Base-by-base conservation (phyloP, 192 early-diverging fungal genomes). In the Linnemannia zychae region DNA sequence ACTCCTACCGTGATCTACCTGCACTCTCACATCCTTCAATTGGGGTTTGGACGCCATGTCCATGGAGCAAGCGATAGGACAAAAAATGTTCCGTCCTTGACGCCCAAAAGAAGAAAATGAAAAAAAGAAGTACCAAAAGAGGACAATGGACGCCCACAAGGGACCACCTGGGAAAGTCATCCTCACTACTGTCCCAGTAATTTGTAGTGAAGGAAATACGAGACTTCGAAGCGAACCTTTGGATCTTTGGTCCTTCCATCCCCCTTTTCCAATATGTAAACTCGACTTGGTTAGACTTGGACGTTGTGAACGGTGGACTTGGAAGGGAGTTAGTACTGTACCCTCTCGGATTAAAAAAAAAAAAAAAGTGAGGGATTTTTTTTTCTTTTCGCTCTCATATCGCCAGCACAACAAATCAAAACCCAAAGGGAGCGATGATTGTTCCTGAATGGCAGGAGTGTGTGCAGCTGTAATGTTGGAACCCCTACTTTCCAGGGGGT, bases 61-160 rank as follows among this genome's bases (percentile, higher is more conserved):
- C 40, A 44, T 44, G 3, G 40, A 44, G 9, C 40, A 44, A 44
- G 4, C 40, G 40, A 44, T 44, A 24, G 57, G 57, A 63, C 57
- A 63, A 63, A 63, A 63, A 63, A 63, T 63, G 24, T 63, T 63
- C 57, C 57, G 57, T 44, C 9, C 13, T 63, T 31, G 28, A 63
- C 57, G 57, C 57, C 57, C 57, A 33, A 31, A 28, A 28, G 11
- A 63, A 63, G 31, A 31, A 63, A n/a, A 20, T 31, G 3, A 49
- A 15, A 49, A 49, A 49, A 49, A 49, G 17, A 15, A 49, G 16
- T 17, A n/a, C n/a, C n/a, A 47, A 47, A 47, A 47, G 12, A 47
- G 12, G 12, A 47, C 46, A 4, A 7, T 57, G 52, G 12, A 33
- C 28, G 57, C 57, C 57, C 28, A 28, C 24, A 63, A 28, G 53